These are phyloP conservation scores for Neurospora intermedia DNA, from an alignment of 495 filamentous ascomycete species.

Conservation along the genomic window DNA sequence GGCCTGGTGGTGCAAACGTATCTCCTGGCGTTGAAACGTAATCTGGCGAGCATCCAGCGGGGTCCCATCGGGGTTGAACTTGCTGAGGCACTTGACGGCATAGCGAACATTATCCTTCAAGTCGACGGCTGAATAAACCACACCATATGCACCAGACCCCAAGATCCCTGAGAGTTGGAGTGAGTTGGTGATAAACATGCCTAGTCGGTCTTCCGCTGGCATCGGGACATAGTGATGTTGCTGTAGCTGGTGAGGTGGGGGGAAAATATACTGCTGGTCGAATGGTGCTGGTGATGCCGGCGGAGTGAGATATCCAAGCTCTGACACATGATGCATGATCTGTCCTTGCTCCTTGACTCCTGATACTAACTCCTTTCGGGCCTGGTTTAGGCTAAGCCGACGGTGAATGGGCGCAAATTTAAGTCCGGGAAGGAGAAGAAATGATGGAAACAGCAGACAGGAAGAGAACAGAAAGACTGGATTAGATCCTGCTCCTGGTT, in stretches of 20 bases:
- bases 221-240: slow-evolving; percentile 31
- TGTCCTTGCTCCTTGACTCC: slow-evolving; percentile 22
- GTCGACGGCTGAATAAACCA: slow-evolving; percentile 91
- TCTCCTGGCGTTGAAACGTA: slow-evolving; percentile 87
- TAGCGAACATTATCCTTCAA: slow-evolving; percentile 71
- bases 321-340: slow-evolving; percentile 45
- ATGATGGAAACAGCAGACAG: slow-evolving; percentile 6
- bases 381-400: slow-evolving; percentile 7
- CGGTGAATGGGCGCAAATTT: slow-evolving; percentile 1
- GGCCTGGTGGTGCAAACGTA: slow-evolving; percentile 79
- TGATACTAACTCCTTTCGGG: slow-evolving; percentile 22
- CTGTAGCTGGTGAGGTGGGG: slow-evolving; percentile 23
- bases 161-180: slow-evolving; percentile 77
- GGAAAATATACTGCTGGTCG: slow-evolving; percentile 31
- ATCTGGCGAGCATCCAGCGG: slow-evolving; percentile 80
- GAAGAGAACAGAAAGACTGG: slow-evolving; percentile 10
- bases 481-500: slow-evolving; percentile 8
- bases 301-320: slow-evolving; percentile 42
- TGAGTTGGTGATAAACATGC: slow-evolving; percentile 69
- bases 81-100: slow-evolving; percentile 95
- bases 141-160: slow-evolving; percentile 90
- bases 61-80: slow-evolving; percentile 51
- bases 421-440: slow-evolving; percentile 4
- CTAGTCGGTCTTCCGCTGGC: slow-evolving; percentile 74
- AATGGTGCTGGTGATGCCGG: slow-evolving; percentile 37